phyloP scores from a whole-genome alignment of 1,284 basidiomycete species.

The Melampsora americana region DNA sequence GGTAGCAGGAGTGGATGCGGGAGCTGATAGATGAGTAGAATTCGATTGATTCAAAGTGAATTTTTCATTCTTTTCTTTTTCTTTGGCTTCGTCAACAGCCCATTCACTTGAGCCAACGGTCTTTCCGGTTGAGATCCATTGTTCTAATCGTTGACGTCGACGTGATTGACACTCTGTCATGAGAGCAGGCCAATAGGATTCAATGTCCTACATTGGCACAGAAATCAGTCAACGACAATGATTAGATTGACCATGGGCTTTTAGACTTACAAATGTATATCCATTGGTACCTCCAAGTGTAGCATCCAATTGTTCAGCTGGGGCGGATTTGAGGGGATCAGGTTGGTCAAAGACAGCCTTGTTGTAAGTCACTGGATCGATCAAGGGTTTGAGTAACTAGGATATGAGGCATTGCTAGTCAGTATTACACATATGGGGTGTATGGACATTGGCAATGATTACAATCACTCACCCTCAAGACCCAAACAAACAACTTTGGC shows the following conservation, averaged over 20 bases:
- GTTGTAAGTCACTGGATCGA: slow-evolving; percentile 38
- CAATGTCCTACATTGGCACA: slow-evolving; percentile 6
- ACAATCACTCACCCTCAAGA: slow-evolving; percentile 26
- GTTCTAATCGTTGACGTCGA: slow-evolving; percentile 10
- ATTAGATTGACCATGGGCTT: neutral
- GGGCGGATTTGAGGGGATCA: slow-evolving; percentile 29
- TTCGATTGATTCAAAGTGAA: neutral
- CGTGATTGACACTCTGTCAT: slow-evolving; percentile 9
- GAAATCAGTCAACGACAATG: neutral
- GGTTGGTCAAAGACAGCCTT: slow-evolving; percentile 42
- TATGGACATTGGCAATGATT: neutral
- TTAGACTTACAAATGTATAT: slow-evolving; percentile 26
- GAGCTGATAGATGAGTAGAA: neutral
- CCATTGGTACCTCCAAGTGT: slow-evolving; percentile 34
- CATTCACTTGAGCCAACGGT: slow-evolving; percentile 34
- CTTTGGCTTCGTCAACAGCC: neutral
- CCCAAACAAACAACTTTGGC: slow-evolving; percentile 43
- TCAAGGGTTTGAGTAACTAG: slow-evolving; percentile 35
- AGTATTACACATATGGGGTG: neutral
- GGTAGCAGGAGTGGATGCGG: neutral
- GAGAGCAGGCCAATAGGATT: slow-evolving; percentile 31
- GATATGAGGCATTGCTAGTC: neutral
- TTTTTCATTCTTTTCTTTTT: neutral
- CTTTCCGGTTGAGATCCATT: slow-evolving; percentile 24
- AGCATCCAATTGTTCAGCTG: slow-evolving; percentile 36